Percentiles rank a stretch among this genome's conserved stretches.
These are phyloP conservation scores for Evernia prunastri DNA, from an alignment of 495 filamentous ascomycete genomes.

Conservation along the genomic window DNA sequence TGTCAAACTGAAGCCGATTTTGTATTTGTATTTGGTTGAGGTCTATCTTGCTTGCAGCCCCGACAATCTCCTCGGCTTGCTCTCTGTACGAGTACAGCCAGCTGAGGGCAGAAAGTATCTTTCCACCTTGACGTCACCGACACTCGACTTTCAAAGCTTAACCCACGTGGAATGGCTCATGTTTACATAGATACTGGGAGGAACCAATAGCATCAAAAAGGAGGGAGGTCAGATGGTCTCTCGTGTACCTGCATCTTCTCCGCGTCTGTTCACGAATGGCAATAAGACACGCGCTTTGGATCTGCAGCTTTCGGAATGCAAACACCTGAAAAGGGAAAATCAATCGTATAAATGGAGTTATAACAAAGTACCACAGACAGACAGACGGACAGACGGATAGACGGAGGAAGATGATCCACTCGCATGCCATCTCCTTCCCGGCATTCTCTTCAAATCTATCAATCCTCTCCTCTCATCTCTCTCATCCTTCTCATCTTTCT, in stretches of 20 bases:
- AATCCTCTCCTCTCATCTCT: not conserved
- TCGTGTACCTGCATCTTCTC: not conserved
- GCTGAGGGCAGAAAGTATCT: not conserved
- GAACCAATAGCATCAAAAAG: no score
- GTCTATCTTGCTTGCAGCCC: not conserved
- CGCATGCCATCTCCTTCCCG: not conserved
- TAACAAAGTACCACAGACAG: not conserved
- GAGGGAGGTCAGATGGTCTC: not conserved
- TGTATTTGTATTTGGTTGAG: not conserved
- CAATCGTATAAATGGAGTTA: no score
- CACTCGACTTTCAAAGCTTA: not conserved
- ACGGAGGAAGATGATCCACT: not conserved
- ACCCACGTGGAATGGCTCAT: no score
- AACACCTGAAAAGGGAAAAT: not conserved
- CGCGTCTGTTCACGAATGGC: constrained; percentile 5
- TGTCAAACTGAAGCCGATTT: no score
- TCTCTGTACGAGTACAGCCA: no score
- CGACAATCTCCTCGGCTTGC: no score
- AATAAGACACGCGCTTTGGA: not conserved
- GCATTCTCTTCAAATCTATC: not conserved
- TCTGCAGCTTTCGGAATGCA: not conserved
- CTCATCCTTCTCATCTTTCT: not conserved
- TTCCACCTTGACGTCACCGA: not conserved
- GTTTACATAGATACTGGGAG: no score
- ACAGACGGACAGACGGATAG: no score